Base-by-base conservation (phyloP, 257 asterid species). In the Agastache rugosa region DNA sequence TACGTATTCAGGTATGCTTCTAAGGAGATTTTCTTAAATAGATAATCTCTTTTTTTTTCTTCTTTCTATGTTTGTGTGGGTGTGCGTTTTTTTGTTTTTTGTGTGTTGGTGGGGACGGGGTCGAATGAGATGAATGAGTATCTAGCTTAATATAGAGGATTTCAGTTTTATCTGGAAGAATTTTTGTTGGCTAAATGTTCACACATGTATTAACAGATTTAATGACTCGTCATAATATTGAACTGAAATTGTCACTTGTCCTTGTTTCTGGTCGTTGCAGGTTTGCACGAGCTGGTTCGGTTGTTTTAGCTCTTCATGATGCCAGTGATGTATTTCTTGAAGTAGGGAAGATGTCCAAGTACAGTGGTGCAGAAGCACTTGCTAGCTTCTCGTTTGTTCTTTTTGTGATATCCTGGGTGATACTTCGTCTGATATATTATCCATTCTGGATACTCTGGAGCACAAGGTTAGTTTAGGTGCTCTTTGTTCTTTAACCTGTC, bases 371-470 rank as follows among this genome's bases (percentile, higher is more conserved):
- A 2, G 99, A 92, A 81, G 84, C 88, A 42, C 44, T 90, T 67
- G 98, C 99, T 61, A 92, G 97, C 89, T 84, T 83, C 77, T 84
- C 99, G 11, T 95, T 95, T 76, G 78, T 95, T 79, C 87, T 95
- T 60, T 95, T 95, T 77, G 96, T 87, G 77, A 69, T 95, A 77
- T 95, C 99, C 22, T 95, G 99, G 99, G 72, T 92, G 85, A 60
- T 87, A 60, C 98, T 92, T 83, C 98, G 99, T 56, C 91, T 95
- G 73, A 87, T 86, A 77, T 92, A 89, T 83, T 95, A 84, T 77
- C 99, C 99, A 5, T 92, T 95, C 76, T 95, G 98, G 98, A 75
- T 95, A 71, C 90, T 95, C 16, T 90, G 99, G 99, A 95, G 99
- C 86, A 95, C 99, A 47, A 95, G 99, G 99, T 92, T 55, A 50